These are phyloP conservation scores for Emiliania huxleyi DNA, from an alignment of 78 protist genomes.

Conservation along the genomic window DNA sequence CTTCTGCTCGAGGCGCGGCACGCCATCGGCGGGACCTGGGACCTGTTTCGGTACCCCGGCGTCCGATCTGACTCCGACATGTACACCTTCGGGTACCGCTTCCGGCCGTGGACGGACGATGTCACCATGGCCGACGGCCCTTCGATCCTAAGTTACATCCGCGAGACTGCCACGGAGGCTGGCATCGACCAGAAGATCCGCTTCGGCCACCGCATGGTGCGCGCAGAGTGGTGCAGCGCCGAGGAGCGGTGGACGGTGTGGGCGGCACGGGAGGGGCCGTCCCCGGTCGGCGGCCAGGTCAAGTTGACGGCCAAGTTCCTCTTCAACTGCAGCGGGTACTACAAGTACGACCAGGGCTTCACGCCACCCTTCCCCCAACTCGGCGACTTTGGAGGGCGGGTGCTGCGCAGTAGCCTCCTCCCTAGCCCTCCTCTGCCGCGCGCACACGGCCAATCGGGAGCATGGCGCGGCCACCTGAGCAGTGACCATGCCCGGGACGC, in stretches of 20 bases:
- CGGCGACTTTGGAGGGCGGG: not conserved
- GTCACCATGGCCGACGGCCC: not conserved
- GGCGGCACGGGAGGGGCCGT: no score
- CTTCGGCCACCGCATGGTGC: not conserved
- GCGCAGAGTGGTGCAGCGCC: not conserved
- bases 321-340: conserved; percentile 12
- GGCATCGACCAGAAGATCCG: not conserved
- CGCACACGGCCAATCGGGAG: no score
- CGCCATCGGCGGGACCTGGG: conserved; percentile 12
- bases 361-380: not conserved
- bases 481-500: no score
- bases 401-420: no score
- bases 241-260: not conserved
- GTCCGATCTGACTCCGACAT: not conserved
- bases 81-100: not conserved
- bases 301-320: not conserved
- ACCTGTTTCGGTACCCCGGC: not conserved
- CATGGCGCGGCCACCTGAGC: no score
- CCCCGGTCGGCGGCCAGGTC: not conserved
- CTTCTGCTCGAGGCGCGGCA: not conserved
- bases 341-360: conserved; percentile 4
- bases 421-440: no score
- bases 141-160: not conserved
- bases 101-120: not conserved
- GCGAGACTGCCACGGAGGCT: not conserved